These are phyloP conservation scores for Heritiera fomes DNA, from an alignment of 345 rosid species.

Conservation along the genomic window DNA sequence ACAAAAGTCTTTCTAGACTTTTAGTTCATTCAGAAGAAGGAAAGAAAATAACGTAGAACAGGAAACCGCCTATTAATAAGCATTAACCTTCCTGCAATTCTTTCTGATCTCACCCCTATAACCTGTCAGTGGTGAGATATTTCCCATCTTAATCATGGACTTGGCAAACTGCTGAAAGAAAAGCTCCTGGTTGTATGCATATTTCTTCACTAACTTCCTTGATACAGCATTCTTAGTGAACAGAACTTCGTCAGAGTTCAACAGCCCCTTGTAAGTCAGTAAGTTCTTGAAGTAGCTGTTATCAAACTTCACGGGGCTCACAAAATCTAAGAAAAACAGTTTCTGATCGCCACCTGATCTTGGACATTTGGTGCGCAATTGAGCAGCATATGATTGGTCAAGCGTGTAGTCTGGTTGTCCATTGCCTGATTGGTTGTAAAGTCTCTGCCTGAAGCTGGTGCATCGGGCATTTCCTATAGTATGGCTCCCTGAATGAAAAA, in stretches of 20 bases:
- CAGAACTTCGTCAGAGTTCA: constrained; percentile 78
- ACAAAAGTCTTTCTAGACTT: background rate
- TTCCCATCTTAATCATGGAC: constrained; percentile 90
- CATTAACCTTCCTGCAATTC: constrained; percentile 70
- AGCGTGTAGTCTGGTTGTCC: constrained; percentile 74
- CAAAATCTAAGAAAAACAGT: constrained; percentile 59
- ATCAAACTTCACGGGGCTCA: constrained; percentile 59
- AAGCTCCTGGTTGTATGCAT: constrained; percentile 54
- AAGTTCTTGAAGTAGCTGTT: constrained; percentile 80
- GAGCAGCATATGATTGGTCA: constrained; percentile 54
- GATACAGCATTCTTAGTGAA: constrained; percentile 55
- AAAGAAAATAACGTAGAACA: background rate
- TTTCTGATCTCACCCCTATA: constrained; percentile 74
- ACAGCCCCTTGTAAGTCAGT: constrained; percentile 61
- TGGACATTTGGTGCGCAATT: constrained; percentile 51
- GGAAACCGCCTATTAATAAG: constrained; percentile 21
- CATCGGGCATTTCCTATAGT: constrained; percentile 83
- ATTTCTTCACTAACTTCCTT: constrained; percentile 65
- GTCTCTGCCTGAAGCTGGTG: constrained; percentile 84
- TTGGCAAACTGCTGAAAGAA: constrained; percentile 78
- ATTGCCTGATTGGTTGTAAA: constrained; percentile 76
- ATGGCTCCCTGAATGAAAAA: constrained; percentile 65
- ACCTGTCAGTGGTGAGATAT: constrained; percentile 77
- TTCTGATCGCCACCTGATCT: constrained; percentile 63
- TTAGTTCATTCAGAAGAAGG: background rate